Evolutionary conservation across 208 protist species (phyloP).

Genomic region (Crithidia acanthocephali): DNA sequence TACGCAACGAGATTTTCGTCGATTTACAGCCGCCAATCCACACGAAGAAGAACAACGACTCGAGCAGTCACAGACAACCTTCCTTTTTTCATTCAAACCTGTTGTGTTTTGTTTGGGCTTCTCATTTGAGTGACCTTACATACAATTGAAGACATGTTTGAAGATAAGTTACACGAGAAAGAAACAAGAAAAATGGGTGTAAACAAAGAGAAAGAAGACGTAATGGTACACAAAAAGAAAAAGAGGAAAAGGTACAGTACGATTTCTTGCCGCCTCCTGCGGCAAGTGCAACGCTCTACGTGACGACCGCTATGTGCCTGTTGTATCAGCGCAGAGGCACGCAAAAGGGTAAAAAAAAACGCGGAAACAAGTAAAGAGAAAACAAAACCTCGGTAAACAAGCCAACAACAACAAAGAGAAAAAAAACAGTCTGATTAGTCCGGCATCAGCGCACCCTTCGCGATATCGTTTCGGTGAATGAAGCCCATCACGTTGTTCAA

Average conservation of each 20-base stretch:
- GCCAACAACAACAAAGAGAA: slow-evolving; percentile 13
- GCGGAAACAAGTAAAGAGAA: slow-evolving; percentile 16
- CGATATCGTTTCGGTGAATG: slow-evolving; percentile 53
- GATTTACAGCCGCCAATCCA: no score
- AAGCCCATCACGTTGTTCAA: slow-evolving; percentile 79
- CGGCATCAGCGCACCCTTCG: slow-evolving; percentile 42
- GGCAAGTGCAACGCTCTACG: no score
- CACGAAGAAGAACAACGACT: no score
- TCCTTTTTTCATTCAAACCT: no score
- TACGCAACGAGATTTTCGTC: no score
- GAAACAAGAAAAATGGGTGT: neutral
- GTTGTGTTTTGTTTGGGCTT: no score
- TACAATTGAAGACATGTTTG: neutral
- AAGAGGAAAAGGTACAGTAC: slow-evolving; percentile 6
- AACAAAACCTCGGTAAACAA: neutral
- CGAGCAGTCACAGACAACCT: no score
- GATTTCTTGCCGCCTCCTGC: no score
- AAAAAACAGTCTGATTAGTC: slow-evolving; percentile 32
- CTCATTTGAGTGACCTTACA: no score
- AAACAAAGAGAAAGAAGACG: neutral
- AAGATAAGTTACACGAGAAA: neutral
- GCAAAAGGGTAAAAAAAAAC: slow-evolving; percentile 18
- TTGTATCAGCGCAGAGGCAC: no score
- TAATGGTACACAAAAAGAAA: slow-evolving; percentile 18
- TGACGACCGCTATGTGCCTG: no score